These are phyloP conservation scores for Pouteria campechiana DNA, from an alignment of 179 eudicot genomes.

Conservation along the genomic window DNA sequence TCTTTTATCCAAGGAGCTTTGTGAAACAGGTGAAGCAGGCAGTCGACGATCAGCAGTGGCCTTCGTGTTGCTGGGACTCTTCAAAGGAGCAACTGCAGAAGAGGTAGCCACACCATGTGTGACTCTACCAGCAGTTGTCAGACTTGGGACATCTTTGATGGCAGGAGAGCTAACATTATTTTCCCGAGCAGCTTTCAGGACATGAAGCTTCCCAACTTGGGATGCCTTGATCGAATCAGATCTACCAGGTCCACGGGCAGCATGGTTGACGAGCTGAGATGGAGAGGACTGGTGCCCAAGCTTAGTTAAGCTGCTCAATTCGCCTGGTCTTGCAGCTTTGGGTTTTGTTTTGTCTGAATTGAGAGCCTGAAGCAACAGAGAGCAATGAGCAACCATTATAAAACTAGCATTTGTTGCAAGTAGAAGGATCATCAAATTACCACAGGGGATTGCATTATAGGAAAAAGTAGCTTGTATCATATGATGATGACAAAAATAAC, in stretches of 20 bases:
- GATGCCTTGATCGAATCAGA: constrained; percentile 33
- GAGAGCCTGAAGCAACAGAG: constrained; percentile 34
- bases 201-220: constrained; percentile 40
- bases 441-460: too few relatives aligned
- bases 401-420: too few relatives aligned
- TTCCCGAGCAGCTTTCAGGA: constrained; percentile 57
- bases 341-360: constrained; percentile 60
- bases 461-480: too few relatives aligned
- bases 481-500: too few relatives aligned
- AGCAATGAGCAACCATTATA: too few relatives aligned
- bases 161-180: constrained; percentile 29
- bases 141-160: constrained; percentile 32
- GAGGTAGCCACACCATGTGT: constrained; percentile 20
- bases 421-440: too few relatives aligned
- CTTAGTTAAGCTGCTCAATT: constrained; percentile 21
- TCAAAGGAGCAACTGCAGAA: constrained; percentile 21
- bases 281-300: constrained; percentile 33
- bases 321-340: constrained; percentile 19
- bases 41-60: constrained; percentile 25
- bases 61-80: constrained; percentile 15
- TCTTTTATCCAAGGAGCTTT: constrained; percentile 49
- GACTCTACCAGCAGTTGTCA: constrained; percentile 15
- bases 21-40: constrained; percentile 13
- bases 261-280: constrained; percentile 28
- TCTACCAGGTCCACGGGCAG: constrained; percentile 33